Percentiles rank a stretch among this genome's conserved stretches.
These are phyloP conservation scores for Anisodus tanguticus DNA, from an alignment of 257 asterid genomes.

Conservation along the genomic window DNA sequence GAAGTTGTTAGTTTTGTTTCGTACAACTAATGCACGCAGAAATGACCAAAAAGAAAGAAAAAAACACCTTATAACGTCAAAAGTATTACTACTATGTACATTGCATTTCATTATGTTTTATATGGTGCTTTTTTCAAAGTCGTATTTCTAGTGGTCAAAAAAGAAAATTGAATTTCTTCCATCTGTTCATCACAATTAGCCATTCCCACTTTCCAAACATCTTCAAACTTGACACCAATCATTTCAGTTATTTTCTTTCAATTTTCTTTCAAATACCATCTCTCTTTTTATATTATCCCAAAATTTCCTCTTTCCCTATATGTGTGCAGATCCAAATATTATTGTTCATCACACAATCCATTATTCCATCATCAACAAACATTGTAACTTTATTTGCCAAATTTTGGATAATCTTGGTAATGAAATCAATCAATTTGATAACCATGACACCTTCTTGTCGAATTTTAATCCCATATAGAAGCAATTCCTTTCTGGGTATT, in stretches of 20 bases:
- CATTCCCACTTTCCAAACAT: neutral
- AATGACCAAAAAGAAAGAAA: no score
- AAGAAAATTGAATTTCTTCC: neutral
- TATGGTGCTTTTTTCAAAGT: neutral
- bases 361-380: slow-evolving; percentile 7
- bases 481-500: slow-evolving; percentile 43
- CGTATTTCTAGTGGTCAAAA: neutral
- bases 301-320: neutral
- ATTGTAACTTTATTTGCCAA: neutral
- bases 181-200: neutral
- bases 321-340: neutral
- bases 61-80: no score
- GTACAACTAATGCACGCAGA: no score
- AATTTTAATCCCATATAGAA: slow-evolving; percentile 49
- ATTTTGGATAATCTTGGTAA: slow-evolving; percentile 3
- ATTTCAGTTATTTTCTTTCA: neutral
- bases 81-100: no score
- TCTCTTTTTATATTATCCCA: neutral
- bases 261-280: no score
- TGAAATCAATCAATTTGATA: slow-evolving; percentile 47
- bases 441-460: slow-evolving; percentile 64
- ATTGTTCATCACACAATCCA: neutral
- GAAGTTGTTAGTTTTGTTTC: no score
- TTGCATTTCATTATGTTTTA: no score
- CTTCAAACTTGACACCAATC: neutral